Conservation (phyloP, 2,329 filamentous ascomycete species). For the Pestalotiopsis sp. region DNA sequence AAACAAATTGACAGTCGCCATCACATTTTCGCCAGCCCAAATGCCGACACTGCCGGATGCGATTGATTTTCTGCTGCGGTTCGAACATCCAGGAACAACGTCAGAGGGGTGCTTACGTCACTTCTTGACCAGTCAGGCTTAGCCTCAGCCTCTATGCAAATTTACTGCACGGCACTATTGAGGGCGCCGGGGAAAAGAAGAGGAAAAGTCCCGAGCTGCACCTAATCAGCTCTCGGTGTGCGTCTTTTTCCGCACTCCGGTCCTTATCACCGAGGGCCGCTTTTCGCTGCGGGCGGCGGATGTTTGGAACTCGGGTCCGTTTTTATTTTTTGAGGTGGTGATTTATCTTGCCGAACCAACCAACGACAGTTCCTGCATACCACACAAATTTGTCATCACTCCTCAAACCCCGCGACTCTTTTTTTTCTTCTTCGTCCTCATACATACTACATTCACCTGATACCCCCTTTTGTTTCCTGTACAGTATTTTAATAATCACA, state of each 20-base stretch:
- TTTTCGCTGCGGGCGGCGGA: not conserved
- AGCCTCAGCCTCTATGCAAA: not conserved
- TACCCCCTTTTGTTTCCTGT: conserved; percentile 13
- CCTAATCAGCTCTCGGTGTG: not conserved
- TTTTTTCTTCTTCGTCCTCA: conserved; percentile 19
- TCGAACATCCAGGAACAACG: conserved; percentile 2
- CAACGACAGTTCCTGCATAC: conserved; percentile 1
- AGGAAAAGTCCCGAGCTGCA: not conserved
- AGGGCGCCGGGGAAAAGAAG: not conserved
- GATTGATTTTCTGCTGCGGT: not conserved
- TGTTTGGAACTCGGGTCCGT: conserved; percentile 8
- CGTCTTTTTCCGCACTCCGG: not conserved
- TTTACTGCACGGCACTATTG: not conserved
- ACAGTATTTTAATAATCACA: conserved; percentile 16
- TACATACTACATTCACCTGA: conserved; percentile 17
- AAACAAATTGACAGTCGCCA: not conserved
- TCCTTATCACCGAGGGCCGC: not conserved
- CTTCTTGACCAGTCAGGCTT: not conserved
- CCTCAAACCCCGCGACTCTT: conserved; percentile 8
- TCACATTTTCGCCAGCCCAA: not conserved
- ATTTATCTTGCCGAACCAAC: conserved; percentile 28
- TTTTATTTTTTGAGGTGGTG: conserved; percentile 8
- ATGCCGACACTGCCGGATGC: conserved; percentile 10
- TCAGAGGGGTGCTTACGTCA: conserved; percentile 13
- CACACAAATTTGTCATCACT: conserved; percentile 18